phyloP scores from a whole-genome alignment of 192 early-diverging fungal species.

The Diversispora epigaea region DNA sequence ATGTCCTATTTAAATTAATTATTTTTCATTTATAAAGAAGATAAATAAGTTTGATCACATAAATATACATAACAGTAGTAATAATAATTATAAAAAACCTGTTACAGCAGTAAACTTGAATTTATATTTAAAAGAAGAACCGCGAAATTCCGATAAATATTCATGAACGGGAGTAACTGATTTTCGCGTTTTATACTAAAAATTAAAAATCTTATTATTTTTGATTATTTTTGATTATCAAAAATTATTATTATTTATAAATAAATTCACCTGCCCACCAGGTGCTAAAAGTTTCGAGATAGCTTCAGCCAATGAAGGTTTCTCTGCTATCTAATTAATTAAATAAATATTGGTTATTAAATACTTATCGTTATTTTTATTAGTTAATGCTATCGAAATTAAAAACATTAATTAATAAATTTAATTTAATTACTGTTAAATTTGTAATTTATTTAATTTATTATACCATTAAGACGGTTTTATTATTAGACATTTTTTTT shows the following conservation, averaged over 20 bases:
- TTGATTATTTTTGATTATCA: not conserved
- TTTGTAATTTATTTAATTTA: too few species aligned
- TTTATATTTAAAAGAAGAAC: constrained; percentile 14
- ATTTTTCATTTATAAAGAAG: not conserved
- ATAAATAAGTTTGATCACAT: not conserved
- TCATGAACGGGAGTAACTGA: constrained; percentile 38
- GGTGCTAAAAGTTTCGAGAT: constrained; percentile 41
- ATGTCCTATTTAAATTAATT: not conserved
- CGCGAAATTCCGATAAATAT: constrained; percentile 33
- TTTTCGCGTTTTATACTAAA: not conserved
- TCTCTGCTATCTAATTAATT: constrained; percentile 43
- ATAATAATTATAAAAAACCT: constrained; percentile 20
- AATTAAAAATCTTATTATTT: not conserved
- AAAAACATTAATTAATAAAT: too few species aligned
- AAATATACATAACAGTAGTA: not conserved
- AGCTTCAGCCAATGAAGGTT: constrained; percentile 46
- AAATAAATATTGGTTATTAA: not conserved
- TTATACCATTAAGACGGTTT: too few species aligned
- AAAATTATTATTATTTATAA: not conserved
- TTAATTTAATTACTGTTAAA: too few species aligned
- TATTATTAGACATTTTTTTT: too few species aligned
- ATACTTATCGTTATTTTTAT: not conserved
- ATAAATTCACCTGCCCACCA: constrained; percentile 35
- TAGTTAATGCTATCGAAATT: too few species aligned
- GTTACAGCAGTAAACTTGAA: constrained; percentile 45